phyloP scores from a whole-genome alignment of 306 rosid genomes.

The Ziziphus jujuba region DNA sequence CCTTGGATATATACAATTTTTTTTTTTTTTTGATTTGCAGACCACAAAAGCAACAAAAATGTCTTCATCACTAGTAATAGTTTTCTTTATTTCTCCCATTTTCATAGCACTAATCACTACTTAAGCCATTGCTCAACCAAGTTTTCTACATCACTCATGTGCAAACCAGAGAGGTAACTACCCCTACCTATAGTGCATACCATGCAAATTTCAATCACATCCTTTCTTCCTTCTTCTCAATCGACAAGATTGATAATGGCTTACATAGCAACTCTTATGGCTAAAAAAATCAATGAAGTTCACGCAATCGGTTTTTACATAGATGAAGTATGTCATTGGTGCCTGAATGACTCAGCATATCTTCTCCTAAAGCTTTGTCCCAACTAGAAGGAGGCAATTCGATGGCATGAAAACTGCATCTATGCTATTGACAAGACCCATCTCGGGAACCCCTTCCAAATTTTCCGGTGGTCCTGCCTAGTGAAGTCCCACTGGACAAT shows the following conservation, averaged over 20 bases:
- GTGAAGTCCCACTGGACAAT: too few species aligned
- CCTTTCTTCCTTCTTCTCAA: too few species aligned
- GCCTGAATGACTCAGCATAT: constrained; percentile 22
- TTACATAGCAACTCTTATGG: constrained; percentile 28
- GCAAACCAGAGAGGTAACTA: constrained; percentile 1
- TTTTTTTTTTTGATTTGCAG: too few species aligned
- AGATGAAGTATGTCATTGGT: constrained; percentile 37
- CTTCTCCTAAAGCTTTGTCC: constrained; percentile 22
- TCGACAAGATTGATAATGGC: neutral
- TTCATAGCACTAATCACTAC: neutral
- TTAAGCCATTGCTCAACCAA: constrained; percentile 3
- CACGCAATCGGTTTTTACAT: constrained; percentile 54
- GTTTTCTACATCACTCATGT: neutral
- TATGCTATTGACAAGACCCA: too few species aligned
- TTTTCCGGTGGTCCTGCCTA: too few species aligned
- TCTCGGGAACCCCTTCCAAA: too few species aligned
- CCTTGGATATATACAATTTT: too few species aligned
- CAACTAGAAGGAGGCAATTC: constrained; percentile 39
- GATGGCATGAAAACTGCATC: constrained; percentile 58
- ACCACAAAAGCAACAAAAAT: too few species aligned
- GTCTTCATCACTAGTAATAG: neutral
- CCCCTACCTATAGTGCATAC: neutral
- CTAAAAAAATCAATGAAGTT: constrained; percentile 13
- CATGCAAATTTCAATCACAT: neutral
- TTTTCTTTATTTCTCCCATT: neutral